Base-by-base conservation (phyloP, 2,329 filamentous ascomycete genomes). In the Coleophoma cylindrospora region DNA sequence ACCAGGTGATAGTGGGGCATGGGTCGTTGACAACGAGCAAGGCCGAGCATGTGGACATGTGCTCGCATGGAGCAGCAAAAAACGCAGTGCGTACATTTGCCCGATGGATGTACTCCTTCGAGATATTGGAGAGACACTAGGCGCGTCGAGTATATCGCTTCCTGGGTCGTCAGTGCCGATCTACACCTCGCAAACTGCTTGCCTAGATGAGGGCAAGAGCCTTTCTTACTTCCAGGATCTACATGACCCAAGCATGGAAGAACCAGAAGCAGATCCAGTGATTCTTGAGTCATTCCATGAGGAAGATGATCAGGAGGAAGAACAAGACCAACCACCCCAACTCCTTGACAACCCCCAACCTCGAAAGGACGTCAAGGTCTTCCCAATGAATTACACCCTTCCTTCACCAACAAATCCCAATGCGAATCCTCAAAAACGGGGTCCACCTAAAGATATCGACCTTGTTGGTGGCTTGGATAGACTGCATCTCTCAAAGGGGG, bases 101-200 rank as follows among this genome's bases (percentile, higher is more conserved):
- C 92, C 92, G 0, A 97, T 97, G 92, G 89, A 96, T 50, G 79
- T 96, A 2, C 71, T 96, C 12, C 75, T 97, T 11, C 80, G 86
- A 27, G 92, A 97, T 62, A 95, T 97, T 50, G 86, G 84, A 27
- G 81, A 87, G 54, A 91, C 86, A 0, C 73, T 96, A 0, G 80
- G 84, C 19, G 89, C 89, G 0, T 70, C 70, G 1, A 78, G 82
- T 22, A 80, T 96, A n/a, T 75, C 78, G 5, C 75, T 96, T 0
- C 90, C 90, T 0, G 27, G 27, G 27, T 27, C 27, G 9, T 27
- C 27, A 10, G 27, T 27, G 27, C 27, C 27, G 7, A 27, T 27
- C 27, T 27, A 27, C 27, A 27, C 27, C 27, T 27, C 27, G 27
- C 27, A 27, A 10, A 10, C 27, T 27, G 27, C 27, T 27, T 27